Evolutionary conservation across 2,329 filamentous ascomycete species (phyloP), one percentile per base, ranked within the genome.

Genomic region (Elsinoe batatas): DNA sequence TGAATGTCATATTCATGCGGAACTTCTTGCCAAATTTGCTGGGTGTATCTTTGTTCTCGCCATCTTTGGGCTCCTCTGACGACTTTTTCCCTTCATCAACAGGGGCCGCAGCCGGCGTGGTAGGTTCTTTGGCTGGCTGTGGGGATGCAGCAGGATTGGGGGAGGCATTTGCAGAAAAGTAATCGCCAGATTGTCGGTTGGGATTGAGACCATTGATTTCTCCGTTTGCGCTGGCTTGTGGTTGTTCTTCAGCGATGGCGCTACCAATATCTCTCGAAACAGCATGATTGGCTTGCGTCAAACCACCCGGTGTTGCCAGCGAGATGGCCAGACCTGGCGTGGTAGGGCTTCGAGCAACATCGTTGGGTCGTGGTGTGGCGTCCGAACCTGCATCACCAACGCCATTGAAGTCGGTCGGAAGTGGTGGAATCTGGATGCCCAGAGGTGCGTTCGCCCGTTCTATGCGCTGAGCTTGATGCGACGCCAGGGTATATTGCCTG

Each of bases 251-350:
- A 51, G 75, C 73, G 1, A 67, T 66, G 1, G 72, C 72, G 3
- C 68, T 66, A 12, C 70, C 62, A 40, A 71, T 61, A 56, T 72
- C 50, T 61, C 69, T 61, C 59, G 61, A 53, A 60, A 57, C 44
- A 62, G 67, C 62, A 62, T 66, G 64, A 62, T 64, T 62, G 61
- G 62, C 63, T 66, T 63, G 59, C 66, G 67, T 58, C 61, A 68
- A 67, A 57, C 64, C 58, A 60, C 64, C 58, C 60, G 63, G 64
- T 15, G 68, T 69, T 1, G 68, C 65, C 5, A 88, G 69, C 3
- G 85, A 87, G 61, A 96, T 96, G 1, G 79, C 81, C 59, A 93
- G 73, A 0, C 88, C 88, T 1, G 90, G 87, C 1, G 88, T 91
- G 44, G 77, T 76, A n/a, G 82, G 74, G 33, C 79, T 78, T 56